Evolutionary conservation across 2,329 filamentous ascomycete genomes (phyloP).

Genomic region (Ilyonectria destructans): DNA sequence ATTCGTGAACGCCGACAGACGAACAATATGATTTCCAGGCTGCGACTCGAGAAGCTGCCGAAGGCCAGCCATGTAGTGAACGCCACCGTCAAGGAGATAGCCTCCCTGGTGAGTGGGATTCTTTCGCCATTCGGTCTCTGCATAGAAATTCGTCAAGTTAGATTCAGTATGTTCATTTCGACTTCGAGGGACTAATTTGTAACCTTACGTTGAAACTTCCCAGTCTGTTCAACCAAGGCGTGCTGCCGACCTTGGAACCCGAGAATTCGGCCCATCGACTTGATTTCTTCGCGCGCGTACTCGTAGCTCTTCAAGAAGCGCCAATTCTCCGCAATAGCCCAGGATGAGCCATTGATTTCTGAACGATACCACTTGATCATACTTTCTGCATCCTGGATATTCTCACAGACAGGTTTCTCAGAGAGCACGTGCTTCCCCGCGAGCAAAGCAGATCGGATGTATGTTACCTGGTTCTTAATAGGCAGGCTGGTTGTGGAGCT

Average conservation of each 20-base stretch:
- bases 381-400: neutral
- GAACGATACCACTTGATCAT: conserved; percentile 26
- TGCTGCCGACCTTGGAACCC: conserved; percentile 14
- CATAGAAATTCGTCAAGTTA: neutral
- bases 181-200: no score
- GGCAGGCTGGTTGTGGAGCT: conserved; percentile 1
- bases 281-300: conserved; percentile 22
- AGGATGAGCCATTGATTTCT: conserved; percentile 19
- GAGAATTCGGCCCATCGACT: conserved; percentile 11
- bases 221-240: neutral
- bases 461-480: conserved; percentile 13
- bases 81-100: conserved; percentile 33
- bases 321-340: conserved; percentile 35
- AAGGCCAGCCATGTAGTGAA: conserved; percentile 37
- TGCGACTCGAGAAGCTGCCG: conserved; percentile 12
- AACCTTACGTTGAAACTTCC: conserved; percentile 18
- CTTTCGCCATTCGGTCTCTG: conserved; percentile 28
- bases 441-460: conserved; percentile 15
- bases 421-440: conserved; percentile 25
- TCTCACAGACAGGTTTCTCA: conserved; percentile 22
- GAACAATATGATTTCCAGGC: conserved; percentile 15
- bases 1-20: conserved; percentile 21
- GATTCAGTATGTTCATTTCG: neutral
- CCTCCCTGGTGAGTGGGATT: conserved; percentile 27
- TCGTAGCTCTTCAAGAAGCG: conserved; percentile 30